Conservation (phyloP, 495 filamentous ascomycete species). For the Cladorrhinum samala region DNA sequence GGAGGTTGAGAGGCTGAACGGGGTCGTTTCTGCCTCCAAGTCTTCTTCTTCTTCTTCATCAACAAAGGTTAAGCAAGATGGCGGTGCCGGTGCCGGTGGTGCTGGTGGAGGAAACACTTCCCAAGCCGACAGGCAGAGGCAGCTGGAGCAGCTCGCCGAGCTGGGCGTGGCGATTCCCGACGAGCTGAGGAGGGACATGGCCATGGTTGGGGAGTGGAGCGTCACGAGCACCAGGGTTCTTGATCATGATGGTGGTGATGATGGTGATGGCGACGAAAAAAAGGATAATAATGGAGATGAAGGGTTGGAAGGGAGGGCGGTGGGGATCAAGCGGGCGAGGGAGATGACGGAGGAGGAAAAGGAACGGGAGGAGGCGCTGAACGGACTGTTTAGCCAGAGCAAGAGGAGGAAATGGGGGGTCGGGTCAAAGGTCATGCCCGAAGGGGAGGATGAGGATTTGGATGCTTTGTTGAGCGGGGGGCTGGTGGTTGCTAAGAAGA, state of each 20-base stretch:
- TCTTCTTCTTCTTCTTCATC: neutral
- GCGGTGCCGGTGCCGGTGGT: slow-evolving; percentile 14
- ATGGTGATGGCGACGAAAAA: slow-evolving; percentile 18
- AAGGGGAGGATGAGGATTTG: slow-evolving; percentile 59
- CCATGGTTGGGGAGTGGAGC: slow-evolving; percentile 87
- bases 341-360: slow-evolving; percentile 58
- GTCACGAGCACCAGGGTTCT: slow-evolving; percentile 54
- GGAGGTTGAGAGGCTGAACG: slow-evolving; percentile 82
- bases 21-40: slow-evolving; percentile 50
- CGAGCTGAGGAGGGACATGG: slow-evolving; percentile 70
- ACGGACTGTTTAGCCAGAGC: slow-evolving; percentile 47
- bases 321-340: slow-evolving; percentile 64
- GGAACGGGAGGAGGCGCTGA: slow-evolving; percentile 55
- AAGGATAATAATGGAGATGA: slow-evolving; percentile 27
- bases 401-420: slow-evolving; percentile 69
- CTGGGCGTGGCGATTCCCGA: slow-evolving; percentile 84
- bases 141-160: slow-evolving; percentile 78
- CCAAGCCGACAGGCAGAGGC: slow-evolving; percentile 63
- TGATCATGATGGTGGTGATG: slow-evolving; percentile 18
- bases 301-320: slow-evolving; percentile 29
- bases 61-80: neutral
- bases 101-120: too few relatives aligned
- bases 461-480: slow-evolving; percentile 60
- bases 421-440: slow-evolving; percentile 59
- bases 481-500: slow-evolving; percentile 23